Conservation (phyloP, 139 green algal genomes). For the Zygnema circumcarinatum region DNA sequence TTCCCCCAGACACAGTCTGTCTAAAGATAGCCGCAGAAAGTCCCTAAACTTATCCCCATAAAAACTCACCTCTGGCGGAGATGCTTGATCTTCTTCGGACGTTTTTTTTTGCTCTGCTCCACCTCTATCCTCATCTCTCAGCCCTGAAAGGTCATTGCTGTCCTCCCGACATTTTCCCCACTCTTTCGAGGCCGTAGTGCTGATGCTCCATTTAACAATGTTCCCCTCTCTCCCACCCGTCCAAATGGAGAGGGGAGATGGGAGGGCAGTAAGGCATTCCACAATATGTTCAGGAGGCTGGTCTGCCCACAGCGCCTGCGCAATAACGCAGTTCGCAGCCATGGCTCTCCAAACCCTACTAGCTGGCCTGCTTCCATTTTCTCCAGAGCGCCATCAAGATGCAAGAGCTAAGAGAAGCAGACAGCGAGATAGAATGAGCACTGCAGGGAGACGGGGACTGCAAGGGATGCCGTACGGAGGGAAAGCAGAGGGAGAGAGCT, state of each 20-base stretch:
- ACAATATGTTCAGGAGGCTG: slow-evolving; percentile 34
- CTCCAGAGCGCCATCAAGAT: too few relatives aligned
- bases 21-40: background rate
- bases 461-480: too few relatives aligned
- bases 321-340: background rate
- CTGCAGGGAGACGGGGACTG: too few relatives aligned
- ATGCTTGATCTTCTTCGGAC: background rate
- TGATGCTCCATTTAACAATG: slow-evolving; percentile 14
- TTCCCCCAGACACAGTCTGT: too few relatives aligned
- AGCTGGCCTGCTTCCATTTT: too few relatives aligned
- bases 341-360: too few relatives aligned
- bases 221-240: slow-evolving; percentile 27
- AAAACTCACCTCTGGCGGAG: background rate
- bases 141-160: background rate
- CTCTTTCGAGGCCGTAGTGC: background rate
- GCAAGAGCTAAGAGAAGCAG: too few relatives aligned
- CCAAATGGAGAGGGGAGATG: slow-evolving; percentile 8
- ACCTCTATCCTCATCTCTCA: background rate
- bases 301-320: slow-evolving; percentile 37
- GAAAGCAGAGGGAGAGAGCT: too few relatives aligned
- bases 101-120: background rate
- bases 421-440: too few relatives aligned
- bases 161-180: too few relatives aligned
- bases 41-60: background rate
- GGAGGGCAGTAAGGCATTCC: background rate